Percentiles rank a stretch among this genome's conserved stretches.
phyloP scores from a whole-genome alignment of 2,329 filamentous ascomycete species.

The Calonectria pauciramosa region DNA sequence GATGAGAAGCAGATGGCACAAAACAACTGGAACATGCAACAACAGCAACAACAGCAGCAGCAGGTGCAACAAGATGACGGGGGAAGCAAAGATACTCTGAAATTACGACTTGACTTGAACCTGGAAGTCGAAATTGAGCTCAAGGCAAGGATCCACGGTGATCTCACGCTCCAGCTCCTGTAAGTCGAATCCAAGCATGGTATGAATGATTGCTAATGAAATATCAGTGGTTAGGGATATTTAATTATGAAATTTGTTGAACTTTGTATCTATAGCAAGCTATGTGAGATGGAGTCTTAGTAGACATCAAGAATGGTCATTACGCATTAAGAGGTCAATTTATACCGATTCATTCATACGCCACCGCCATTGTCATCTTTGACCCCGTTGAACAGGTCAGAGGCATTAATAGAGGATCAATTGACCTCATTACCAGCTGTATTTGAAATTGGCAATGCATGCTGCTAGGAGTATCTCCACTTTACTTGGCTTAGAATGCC shows the following conservation, averaged over 20 bases:
- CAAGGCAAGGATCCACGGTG: not conserved
- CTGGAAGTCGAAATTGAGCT: not conserved
- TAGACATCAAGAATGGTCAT: not conserved
- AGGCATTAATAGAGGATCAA: not conserved
- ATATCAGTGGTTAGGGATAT: not conserved
- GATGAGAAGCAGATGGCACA: not conserved
- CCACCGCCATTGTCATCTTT: not conserved
- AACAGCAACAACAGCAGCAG: not conserved
- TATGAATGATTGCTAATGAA: not conserved
- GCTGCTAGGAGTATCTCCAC: not conserved
- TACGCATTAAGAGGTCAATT: not conserved
- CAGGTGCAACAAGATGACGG: not conserved
- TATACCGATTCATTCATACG: not conserved
- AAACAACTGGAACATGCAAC: not conserved
- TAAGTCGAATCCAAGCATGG: not conserved
- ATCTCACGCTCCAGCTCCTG: not conserved
- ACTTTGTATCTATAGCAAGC: not conserved
- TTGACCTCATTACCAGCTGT: not conserved
- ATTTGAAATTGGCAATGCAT: not conserved
- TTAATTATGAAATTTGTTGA: not conserved
- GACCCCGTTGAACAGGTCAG: not conserved
- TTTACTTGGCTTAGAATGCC: not conserved
- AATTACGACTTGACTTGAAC: not conserved
- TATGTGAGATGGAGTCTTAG: not conserved
- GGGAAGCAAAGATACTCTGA: not conserved